Base-by-base conservation (phyloP, 2,329 filamentous ascomycete genomes). In the Beauveria asiatica region DNA sequence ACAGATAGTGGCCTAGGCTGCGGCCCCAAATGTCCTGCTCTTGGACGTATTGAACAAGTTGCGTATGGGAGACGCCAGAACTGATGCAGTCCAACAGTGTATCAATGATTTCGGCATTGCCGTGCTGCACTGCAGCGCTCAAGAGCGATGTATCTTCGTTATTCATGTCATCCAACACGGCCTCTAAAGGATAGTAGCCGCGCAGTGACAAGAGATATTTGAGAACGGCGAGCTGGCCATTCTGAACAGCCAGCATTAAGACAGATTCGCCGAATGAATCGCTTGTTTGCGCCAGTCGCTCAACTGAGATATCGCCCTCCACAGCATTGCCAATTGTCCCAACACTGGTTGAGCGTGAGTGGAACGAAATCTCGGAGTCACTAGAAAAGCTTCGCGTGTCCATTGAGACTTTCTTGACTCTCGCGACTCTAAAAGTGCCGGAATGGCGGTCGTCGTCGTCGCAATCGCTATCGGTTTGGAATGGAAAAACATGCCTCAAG, bases 1-100 rank as follows among this genome's bases (percentile, higher is more conserved):
- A 99, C 17, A 99, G 80, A 72, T 99, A 99, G 73, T 99, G 94
- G n/a, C 88, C 94, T 57, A 90, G 83, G 63, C 92, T 96, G 66
- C 94, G 86, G 23, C 93, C 94, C 77, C 92, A 88, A 42, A 83
- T 84, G 69, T 99, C 94, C 67, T 93, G 88, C 62, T 83, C 79
- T 4, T 83, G 79, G 52, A 97, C 75, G 69, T 99, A 97, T 7
- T 78, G 75, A 48, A 76, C 72, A 33, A 95, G 73, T 53, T 82
- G 78, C 17, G 78, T 74, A 57, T 84, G 76, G 19, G 82, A 80
- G 41, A 78, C 78, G 58, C 77, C 78, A 57, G 79, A 76, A 64
- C 86, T 79, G 30, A 96, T 74, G 69, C 87, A 90, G 59, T 88
- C 81, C 11, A 97, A 77, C 3, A 97, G 76, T 13, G 86, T 82